Conservation (phyloP, 805 yeast species). For the Dipodascopsis tothii region DNA sequence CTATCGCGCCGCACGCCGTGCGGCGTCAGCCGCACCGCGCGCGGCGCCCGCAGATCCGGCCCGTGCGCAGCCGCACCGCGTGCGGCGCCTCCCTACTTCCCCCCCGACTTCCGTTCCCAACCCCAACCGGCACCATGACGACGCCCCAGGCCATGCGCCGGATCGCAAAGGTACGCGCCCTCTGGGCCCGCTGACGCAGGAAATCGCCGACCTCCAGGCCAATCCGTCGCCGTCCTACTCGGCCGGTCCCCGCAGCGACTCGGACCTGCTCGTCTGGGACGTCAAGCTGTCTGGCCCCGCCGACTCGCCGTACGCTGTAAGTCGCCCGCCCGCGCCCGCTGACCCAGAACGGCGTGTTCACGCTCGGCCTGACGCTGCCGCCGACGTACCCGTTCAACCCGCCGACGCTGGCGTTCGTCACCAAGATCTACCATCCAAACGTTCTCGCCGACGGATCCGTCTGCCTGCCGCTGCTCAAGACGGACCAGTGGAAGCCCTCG, state of each 20-base stretch:
- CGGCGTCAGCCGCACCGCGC: too few relatives aligned
- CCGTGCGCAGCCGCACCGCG: too few relatives aligned
- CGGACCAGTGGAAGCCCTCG: slow-evolving; percentile 88
- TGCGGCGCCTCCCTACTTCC: too few relatives aligned
- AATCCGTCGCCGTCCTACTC: slow-evolving; percentile 86
- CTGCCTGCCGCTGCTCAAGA: slow-evolving; percentile 74
- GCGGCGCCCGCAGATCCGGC: too few relatives aligned
- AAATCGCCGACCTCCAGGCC: slow-evolving; percentile 14
- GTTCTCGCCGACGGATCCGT: slow-evolving; percentile 79
- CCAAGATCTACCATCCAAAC: slow-evolving; percentile 83
- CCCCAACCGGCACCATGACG: slow-evolving; percentile 3
- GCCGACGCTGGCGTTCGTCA: slow-evolving; percentile 68
- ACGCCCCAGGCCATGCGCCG: slow-evolving; percentile 21
- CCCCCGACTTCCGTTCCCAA: too few relatives aligned
- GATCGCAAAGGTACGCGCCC: slow-evolving; percentile 10
- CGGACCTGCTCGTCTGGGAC: slow-evolving; percentile 85
- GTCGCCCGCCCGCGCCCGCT: neutral
- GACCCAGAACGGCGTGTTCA: slow-evolving; percentile 66
- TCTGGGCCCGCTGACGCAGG: slow-evolving; percentile 4
- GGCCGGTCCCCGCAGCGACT: slow-evolving; percentile 80
- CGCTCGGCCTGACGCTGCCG: slow-evolving; percentile 79
- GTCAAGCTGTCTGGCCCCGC: slow-evolving; percentile 89
- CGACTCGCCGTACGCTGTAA: slow-evolving; percentile 52
- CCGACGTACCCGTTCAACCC: slow-evolving; percentile 89
- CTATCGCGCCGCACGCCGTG: too few relatives aligned